Conservation (phyloP, 108 stramenopile species). For the Aurantiochytrium sp. region DNA sequence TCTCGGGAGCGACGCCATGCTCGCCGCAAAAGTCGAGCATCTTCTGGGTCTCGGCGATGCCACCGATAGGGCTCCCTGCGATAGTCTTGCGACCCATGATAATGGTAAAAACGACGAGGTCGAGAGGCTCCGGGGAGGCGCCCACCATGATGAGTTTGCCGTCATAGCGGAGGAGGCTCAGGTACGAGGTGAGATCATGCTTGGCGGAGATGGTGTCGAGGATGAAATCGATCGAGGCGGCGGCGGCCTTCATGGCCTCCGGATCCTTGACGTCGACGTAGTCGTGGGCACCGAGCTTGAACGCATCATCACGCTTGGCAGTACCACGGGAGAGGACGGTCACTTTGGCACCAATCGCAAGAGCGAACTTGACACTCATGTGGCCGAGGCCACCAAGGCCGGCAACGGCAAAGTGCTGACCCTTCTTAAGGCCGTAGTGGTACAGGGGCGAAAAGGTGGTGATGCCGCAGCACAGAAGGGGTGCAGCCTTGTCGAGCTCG, state of each 20-base stretch:
- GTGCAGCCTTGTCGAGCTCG: constrained; percentile 29
- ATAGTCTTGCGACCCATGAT: constrained; percentile 12
- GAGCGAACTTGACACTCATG: constrained; percentile 54
- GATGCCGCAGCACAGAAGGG: constrained; percentile 58
- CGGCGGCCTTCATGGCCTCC: constrained; percentile 33
- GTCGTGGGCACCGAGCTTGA: constrained; percentile 34
- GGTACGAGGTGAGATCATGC: constrained; percentile 32
- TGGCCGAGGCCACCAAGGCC: constrained; percentile 62
- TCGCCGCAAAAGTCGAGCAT: constrained; percentile 54
- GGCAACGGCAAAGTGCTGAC: constrained; percentile 42
- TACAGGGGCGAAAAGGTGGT: constrained; percentile 53
- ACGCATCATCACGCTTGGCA: constrained; percentile 40
- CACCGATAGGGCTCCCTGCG: constrained; percentile 45
- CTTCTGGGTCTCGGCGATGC: constrained; percentile 48
- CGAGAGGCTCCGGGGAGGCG: not conserved
- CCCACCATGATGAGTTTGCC: constrained; percentile 42
- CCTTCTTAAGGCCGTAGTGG: constrained; percentile 28
- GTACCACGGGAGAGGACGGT: constrained; percentile 39
- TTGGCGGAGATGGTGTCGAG: constrained; percentile 41
- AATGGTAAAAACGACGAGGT: not conserved
- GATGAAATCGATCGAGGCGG: constrained; percentile 42
- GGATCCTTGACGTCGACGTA: constrained; percentile 34
- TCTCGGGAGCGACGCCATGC: constrained; percentile 42
- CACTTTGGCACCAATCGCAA: constrained; percentile 42
- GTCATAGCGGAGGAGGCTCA: constrained; percentile 26